Evolutionary conservation across 2,329 filamentous ascomycete genomes (phyloP), one percentile per base, ranked within the genome.

Genomic region (Ophiosphaerella herpotricha): DNA sequence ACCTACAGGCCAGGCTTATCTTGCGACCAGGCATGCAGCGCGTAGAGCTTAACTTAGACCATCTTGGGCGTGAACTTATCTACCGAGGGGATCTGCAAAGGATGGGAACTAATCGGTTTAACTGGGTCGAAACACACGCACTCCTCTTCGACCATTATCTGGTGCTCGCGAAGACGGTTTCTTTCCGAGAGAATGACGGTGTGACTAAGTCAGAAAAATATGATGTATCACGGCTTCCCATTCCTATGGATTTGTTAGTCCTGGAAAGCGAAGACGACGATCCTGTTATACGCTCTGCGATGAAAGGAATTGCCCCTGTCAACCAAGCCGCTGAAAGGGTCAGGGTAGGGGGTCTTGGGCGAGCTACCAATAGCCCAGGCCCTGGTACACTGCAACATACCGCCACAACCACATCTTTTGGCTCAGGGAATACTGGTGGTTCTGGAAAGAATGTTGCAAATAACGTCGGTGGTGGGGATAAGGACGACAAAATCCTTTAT

Each of bases 61-160:
- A 97, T 68, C 82, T 97, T n/a, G 93, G 93, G 12, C 85, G 94
- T 56, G 88, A 96, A 67, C 82, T 99, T 48, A 88, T 99, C 54
- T 88, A 88, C 72, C 85, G 92, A 63, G 94, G 94, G 49, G 92
- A 97, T 62, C 77, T 99, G 49, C 91, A 95, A 70, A 83, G 94
- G 55, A 88, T 91, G 78, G 91, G 93, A 47, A 90, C 87, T 37
- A 95, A 90, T 70, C 86, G 91, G 48, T 94, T 97, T 68, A 88
- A 87, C 56, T 96, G 93, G 88, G 86, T 97, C 7, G 94, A 99
- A 65, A 95, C 90, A 0, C 91, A 97, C 70, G 91, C 90, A 2
- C 82, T 99, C 39, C 81, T 99, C 0, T 97, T 99, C 67, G 95
- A 99, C 66, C 92, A 99, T 74, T 99, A 97, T 72, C 82, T 99